These are phyloP conservation scores for Coemansia sp. DNA, from an alignment of 192 early-diverging fungal species.

Conservation along the genomic window DNA sequence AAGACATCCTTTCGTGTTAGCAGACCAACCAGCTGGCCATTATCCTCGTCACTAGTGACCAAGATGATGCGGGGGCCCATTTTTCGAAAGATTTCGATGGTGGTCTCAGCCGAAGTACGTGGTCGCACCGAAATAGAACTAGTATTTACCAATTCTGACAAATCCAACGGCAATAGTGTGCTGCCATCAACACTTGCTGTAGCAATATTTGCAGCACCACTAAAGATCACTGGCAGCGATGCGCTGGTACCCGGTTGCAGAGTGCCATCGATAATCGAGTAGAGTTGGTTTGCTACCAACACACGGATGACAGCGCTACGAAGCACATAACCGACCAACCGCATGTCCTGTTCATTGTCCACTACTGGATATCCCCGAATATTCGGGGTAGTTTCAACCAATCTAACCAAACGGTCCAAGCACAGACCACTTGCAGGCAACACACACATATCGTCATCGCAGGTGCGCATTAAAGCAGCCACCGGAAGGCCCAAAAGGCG, in stretches of 20 bases:
- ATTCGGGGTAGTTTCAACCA: slow-evolving; percentile 41
- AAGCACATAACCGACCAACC: slow-evolving; percentile 69
- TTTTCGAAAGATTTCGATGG: slow-evolving; percentile 82
- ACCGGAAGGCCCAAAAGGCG: slow-evolving; percentile 23
- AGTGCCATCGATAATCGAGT: neutral
- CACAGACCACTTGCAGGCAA: slow-evolving; percentile 59
- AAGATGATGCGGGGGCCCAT: slow-evolving; percentile 73
- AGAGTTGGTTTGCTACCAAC: neutral
- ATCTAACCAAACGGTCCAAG: slow-evolving; percentile 56
- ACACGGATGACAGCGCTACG: slow-evolving; percentile 40
- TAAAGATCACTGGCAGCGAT: neutral
- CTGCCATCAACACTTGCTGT: neutral
- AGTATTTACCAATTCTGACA: slow-evolving; percentile 38
- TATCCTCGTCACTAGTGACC: slow-evolving; percentile 60
- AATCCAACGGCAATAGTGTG: slow-evolving; percentile 2
- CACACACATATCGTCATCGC: slow-evolving; percentile 40
- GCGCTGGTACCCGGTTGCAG: neutral
- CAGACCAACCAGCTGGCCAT: slow-evolving; percentile 63
- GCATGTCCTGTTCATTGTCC: slow-evolving; percentile 59
- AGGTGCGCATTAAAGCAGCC: slow-evolving; percentile 61
- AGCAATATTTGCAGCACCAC: neutral
- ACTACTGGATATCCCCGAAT: slow-evolving; percentile 76
- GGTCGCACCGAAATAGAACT: slow-evolving; percentile 75
- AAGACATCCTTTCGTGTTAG: slow-evolving; percentile 78
- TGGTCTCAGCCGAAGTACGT: slow-evolving; percentile 66